Base-by-base conservation (phyloP, 2,329 filamentous ascomycete species). In the Sclerotiophoma versabilis region DNA sequence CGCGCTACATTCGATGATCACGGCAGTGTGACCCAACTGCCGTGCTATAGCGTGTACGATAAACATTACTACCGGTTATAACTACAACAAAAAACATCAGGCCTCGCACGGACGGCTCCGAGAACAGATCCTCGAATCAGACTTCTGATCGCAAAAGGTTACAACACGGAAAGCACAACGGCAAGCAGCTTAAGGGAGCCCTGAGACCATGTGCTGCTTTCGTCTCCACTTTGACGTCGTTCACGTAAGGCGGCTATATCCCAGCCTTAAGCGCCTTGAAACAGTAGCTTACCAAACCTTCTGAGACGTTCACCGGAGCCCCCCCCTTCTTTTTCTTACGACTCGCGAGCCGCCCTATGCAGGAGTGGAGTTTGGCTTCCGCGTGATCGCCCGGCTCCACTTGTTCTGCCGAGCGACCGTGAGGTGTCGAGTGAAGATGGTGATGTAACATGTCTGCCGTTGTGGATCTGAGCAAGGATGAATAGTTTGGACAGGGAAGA, bases 241-340 rank as follows among this genome's bases (percentile, higher is more conserved):
- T 52, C 42, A 52, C 42, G 49, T 29, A 52, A 33, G 29, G 42
- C 36, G 29, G 42, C 43, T 43, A 42, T 30, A n/a, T 12, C 19
- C 19, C 23, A 41, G 37, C 49, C 43, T 37, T 15, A 42, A 23
- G 29, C 19, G 49, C 43, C 43, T 32, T 48, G 43, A 53, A 47
- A 53, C 43, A 48, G 23, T 53, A 48, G 49, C 25, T 19, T 36
- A 36, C 37, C 36, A 36, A 20, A n/a, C 14, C 4, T 23, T 14
- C 29, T 36, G 29, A 22, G 34, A 46, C 36, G 14, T 46, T 52
- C 42, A 52, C 42, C 42, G 49, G 49, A 36, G 22, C 12, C 23
- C 22, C 19, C 5, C 19, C 20, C 11, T 23, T 12, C 12, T 4
- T 20, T 19, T 6, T 22, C 39, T 11, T 27, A 19, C 7, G 19